phyloP scores from a whole-genome alignment of 2,329 filamentous ascomycete genomes.

The Arachnomyces sp. region DNA sequence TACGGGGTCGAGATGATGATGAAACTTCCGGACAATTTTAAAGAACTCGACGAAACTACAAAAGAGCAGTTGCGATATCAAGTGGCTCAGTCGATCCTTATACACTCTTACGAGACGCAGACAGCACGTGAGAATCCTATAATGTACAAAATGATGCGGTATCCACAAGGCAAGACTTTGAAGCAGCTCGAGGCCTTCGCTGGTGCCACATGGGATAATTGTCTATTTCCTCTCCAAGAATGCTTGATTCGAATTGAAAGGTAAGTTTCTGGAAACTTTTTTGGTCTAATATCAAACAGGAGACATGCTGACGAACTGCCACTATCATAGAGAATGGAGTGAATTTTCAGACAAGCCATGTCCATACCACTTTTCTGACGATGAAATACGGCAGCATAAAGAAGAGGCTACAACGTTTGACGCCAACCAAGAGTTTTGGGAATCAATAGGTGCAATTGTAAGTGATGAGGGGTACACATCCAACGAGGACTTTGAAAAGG shows the following conservation, averaged over 20 bases:
- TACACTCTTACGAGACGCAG: conserved; percentile 3
- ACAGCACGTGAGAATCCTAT: conserved; percentile 6
- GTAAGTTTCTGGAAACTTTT: conserved; percentile 17
- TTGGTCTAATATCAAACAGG: no score
- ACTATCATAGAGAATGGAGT: conserved; percentile 21
- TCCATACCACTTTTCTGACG: conserved; percentile 17
- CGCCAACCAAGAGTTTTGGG: conserved; percentile 9
- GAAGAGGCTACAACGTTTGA: conserved; percentile 24
- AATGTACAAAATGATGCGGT: conserved; percentile 1
- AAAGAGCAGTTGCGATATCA: conserved; percentile 1
- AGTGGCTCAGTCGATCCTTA: conserved; percentile 1
- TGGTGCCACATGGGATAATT: conserved; percentile 21
- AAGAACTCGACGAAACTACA: conserved; percentile 7
- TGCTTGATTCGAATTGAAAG: conserved; percentile 23
- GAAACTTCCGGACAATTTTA: conserved; percentile 17
- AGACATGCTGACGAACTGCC: neutral
- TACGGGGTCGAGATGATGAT: conserved; percentile 21
- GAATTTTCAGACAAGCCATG: conserved; percentile 22
- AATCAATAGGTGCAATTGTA: conserved; percentile 23
- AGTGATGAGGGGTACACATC: conserved; percentile 32
- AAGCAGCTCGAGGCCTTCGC: conserved; percentile 12
- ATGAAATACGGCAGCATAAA: conserved; percentile 8
- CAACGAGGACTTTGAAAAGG: conserved; percentile 28
- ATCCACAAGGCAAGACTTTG: no score
- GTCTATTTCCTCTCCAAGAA: conserved; percentile 20